Conservation (phyloP, 352 stramenopile genomes). For the Phytophthora tubulina region DNA sequence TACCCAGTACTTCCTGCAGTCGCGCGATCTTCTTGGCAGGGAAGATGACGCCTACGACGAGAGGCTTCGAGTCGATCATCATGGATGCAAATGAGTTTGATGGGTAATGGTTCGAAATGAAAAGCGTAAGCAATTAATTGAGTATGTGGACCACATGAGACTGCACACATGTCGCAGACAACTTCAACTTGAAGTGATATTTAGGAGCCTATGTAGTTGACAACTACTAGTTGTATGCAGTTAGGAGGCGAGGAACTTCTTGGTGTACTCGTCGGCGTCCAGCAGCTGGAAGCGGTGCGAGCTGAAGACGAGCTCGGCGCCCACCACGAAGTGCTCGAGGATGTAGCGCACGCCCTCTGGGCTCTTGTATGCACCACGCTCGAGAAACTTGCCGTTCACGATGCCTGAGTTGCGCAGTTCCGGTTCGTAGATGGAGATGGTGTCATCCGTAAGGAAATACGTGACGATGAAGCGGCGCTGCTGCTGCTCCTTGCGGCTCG, state of each 20-base stretch:
- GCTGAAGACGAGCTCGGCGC: constrained; percentile 68
- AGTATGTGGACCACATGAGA: constrained; percentile 9
- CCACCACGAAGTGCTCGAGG: constrained; percentile 70
- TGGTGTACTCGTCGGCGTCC: constrained; percentile 86
- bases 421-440: constrained; percentile 77
- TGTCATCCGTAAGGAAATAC: constrained; percentile 88
- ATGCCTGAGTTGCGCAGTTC: constrained; percentile 83
- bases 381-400: constrained; percentile 88
- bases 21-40: constrained; percentile 86
- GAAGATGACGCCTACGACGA: constrained; percentile 83
- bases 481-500: constrained; percentile 77
- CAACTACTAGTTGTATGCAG: background rate
- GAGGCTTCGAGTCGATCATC: constrained; percentile 29
- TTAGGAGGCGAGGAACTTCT: constrained; percentile 78
- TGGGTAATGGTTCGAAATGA: constrained; percentile 6
- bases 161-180: background rate
- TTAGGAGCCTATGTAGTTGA: background rate
- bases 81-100: constrained; percentile 2
- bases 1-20: constrained; percentile 68
- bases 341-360: constrained; percentile 64
- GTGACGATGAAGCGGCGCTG: constrained; percentile 85
- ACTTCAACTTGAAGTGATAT: constrained; percentile 1
- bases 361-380: constrained; percentile 78
- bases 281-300: constrained; percentile 81
- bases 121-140: background rate